A percentile compares a stretch with the other conserved stretches of the same genome.
These are phyloP conservation scores for Rhizophagus sp. DNA, from an alignment of 192 early-diverging fungal species.

Conservation along the genomic window DNA sequence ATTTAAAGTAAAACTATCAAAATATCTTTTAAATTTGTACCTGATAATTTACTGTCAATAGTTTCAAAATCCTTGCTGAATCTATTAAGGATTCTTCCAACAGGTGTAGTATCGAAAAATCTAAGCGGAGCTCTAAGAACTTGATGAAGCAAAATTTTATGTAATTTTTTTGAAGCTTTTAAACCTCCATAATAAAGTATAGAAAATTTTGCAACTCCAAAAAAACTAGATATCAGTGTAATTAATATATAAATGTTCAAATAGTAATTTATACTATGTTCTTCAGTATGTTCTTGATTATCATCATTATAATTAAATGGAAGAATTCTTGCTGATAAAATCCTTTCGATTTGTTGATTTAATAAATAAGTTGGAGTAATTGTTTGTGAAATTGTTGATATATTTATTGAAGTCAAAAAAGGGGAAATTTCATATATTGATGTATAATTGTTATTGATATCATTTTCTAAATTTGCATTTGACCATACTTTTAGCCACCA, in stretches of 20 bases:
- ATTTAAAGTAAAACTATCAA: not conserved
- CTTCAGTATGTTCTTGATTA: not conserved
- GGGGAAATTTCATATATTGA: not conserved
- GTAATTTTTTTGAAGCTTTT: conserved; percentile 57
- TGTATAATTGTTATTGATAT: too few species aligned
- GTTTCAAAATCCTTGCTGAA: conserved; percentile 87
- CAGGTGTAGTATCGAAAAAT: conserved; percentile 92
- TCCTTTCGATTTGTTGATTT: not conserved
- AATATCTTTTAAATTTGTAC: conserved; percentile 14
- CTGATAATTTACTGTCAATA: conserved; percentile 62
- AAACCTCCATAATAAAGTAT: conserved; percentile 51
- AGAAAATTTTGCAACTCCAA: conserved; percentile 39
- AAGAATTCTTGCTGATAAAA: not conserved
- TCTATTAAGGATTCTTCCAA: conserved; percentile 79
- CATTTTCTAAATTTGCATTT: not conserved
- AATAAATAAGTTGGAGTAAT: not conserved
- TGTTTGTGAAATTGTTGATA: not conserved
- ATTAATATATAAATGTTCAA: conserved; percentile 62
- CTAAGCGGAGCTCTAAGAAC: conserved; percentile 71
- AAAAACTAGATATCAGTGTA: conserved; percentile 44
- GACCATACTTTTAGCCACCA: conserved; percentile 30
- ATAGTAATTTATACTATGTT: conserved; percentile 58
- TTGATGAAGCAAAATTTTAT: conserved; percentile 52
- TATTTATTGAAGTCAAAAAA: not conserved
- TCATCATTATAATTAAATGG: not conserved